Evolutionary conservation across 1,284 basidiomycete species (phyloP).

Genomic region (Apiotrichum gracile): DNA sequence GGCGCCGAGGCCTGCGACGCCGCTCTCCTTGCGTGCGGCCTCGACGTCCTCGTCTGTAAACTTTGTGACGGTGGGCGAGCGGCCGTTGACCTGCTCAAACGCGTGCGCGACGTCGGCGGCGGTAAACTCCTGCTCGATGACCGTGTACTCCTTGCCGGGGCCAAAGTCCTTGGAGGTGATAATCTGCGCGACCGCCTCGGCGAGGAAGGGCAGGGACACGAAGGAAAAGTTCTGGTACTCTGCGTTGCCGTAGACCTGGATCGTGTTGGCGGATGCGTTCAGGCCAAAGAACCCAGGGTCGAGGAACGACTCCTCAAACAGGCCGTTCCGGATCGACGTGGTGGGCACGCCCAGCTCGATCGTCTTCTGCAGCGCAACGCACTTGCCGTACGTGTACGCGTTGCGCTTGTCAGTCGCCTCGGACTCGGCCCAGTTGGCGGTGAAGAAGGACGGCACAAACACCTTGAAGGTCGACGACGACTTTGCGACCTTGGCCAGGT

Average conservation of each 20-base stretch:
- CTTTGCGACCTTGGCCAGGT: neutral
- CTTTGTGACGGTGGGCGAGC: neutral
- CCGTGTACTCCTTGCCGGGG: constrained; percentile 1
- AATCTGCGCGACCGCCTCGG: constrained; percentile 6
- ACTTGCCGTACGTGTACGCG: neutral
- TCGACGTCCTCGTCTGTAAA: neutral
- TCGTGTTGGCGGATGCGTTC: neutral
- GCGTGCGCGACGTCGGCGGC: constrained; percentile 4
- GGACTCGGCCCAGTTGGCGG: constrained; percentile 1
- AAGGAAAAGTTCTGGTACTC: neutral
- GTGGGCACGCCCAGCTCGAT: neutral
- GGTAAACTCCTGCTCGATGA: constrained; percentile 6
- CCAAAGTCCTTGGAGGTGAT: neutral
- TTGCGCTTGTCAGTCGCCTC: neutral
- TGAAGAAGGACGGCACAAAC: constrained; percentile 1
- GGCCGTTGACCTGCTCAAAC: constrained; percentile 3
- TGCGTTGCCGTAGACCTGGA: neutral
- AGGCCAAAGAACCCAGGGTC: neutral
- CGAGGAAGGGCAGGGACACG: constrained; percentile 1
- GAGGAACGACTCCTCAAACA: neutral
- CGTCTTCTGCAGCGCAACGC: neutral
- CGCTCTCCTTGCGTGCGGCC: neutral
- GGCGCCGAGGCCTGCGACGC: constrained; percentile 1
- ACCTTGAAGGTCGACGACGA: neutral
- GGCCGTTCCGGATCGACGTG: neutral